Evolutionary conservation across 2,329 filamentous ascomycete genomes (phyloP).

Genomic region (Trichoderma brevicompactum): DNA sequence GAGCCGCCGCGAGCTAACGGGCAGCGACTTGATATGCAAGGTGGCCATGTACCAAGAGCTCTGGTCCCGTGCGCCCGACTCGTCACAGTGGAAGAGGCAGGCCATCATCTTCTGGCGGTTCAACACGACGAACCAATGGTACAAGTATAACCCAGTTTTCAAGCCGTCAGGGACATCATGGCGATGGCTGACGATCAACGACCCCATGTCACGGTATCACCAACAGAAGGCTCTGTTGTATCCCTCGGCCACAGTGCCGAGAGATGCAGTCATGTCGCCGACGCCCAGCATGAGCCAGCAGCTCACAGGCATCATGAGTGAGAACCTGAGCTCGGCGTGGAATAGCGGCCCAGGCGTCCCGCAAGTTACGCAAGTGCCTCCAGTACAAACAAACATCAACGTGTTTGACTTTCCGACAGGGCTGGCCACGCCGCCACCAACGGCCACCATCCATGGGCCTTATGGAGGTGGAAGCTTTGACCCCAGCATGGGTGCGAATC

Average conservation of each 20-base stretch:
- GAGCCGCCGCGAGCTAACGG: conserved; percentile 48
- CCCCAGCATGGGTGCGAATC: conserved; percentile 39
- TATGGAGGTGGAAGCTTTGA: conserved; percentile 54
- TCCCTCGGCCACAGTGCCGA: conserved; percentile 41
- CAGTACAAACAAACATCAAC: conserved; percentile 43
- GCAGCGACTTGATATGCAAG: conserved; percentile 61
- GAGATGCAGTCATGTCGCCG: conserved; percentile 58
- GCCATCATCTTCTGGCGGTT: conserved; percentile 68
- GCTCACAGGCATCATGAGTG: conserved; percentile 59
- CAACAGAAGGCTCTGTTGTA: conserved; percentile 53
- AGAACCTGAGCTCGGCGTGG: conserved; percentile 59
- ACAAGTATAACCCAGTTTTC: conserved; percentile 53
- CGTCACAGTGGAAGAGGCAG: conserved; percentile 58
- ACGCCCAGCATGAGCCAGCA: conserved; percentile 56
- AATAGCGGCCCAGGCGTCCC: conserved; percentile 40
- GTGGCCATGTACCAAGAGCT: conserved; percentile 72
- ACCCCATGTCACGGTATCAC: conserved; percentile 63
- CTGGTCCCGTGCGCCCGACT: conserved; percentile 58
- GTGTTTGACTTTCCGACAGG: conserved; percentile 58
- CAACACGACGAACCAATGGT: conserved; percentile 56
- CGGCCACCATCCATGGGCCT: conserved; percentile 54
- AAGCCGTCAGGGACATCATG: conserved; percentile 61
- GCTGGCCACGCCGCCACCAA: conserved; percentile 61
- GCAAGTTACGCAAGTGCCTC: conserved; percentile 41
- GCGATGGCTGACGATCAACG: conserved; percentile 65